Evolutionary conservation across 2,329 filamentous ascomycete genomes (phyloP).

Genomic region (Rutstroemia sp.): DNA sequence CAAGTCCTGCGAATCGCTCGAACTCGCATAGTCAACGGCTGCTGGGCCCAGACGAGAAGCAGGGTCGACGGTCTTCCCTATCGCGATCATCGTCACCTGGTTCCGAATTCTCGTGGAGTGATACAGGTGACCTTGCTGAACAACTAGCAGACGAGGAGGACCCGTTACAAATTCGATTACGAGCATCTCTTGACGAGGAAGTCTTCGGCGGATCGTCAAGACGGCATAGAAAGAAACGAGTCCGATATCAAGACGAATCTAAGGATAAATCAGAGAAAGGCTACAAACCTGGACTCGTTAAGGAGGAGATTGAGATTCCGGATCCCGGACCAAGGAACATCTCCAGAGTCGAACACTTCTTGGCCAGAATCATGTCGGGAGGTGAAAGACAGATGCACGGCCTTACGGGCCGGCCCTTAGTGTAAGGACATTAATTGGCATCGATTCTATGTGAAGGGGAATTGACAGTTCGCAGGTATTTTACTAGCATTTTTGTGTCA

Average conservation of each 20-base stretch:
- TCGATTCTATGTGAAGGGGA: background rate
- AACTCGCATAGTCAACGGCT: constrained; percentile 38
- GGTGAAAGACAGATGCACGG: constrained; percentile 74
- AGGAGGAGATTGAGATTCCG: constrained; percentile 80
- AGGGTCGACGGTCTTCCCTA: constrained; percentile 35
- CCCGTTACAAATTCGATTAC: constrained; percentile 65
- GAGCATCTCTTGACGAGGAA: constrained; percentile 56
- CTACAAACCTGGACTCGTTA: constrained; percentile 38
- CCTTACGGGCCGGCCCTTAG: constrained; percentile 88
- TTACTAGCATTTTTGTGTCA: constrained; percentile 86
- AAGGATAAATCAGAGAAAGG: constrained; percentile 36
- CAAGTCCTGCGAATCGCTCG: constrained; percentile 22
- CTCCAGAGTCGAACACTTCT: constrained; percentile 57
- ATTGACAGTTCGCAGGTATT: constrained; percentile 55
- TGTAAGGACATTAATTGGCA: constrained; percentile 49
- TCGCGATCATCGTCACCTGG: constrained; percentile 49
- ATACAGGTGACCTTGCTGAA: constrained; percentile 91
- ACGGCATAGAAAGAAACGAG: constrained; percentile 50
- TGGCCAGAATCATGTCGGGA: constrained; percentile 82
- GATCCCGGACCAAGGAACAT: constrained; percentile 56
- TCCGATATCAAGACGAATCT: constrained; percentile 52
- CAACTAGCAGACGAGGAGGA: constrained; percentile 80
- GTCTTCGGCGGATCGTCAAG: constrained; percentile 43
- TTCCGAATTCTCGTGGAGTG: constrained; percentile 79
- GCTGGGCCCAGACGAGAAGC: constrained; percentile 36